phyloP scores from a whole-genome alignment of 1,284 basidiomycete genomes.

The Grifola frondosa region DNA sequence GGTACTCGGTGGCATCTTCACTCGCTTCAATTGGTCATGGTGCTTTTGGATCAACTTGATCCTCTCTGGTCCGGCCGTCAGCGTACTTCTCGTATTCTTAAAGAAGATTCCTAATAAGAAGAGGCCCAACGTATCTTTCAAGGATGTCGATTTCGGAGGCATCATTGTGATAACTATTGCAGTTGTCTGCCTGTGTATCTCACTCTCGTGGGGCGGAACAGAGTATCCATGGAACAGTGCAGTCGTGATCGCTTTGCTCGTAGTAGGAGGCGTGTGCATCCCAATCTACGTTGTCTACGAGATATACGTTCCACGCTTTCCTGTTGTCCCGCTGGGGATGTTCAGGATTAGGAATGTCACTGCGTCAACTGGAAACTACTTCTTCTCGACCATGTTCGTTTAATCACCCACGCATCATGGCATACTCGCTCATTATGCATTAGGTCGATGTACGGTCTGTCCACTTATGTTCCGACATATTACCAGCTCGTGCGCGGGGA shows the following conservation, averaged over 20 bases:
- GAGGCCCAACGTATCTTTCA: constrained; percentile 6
- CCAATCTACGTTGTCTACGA: constrained; percentile 10
- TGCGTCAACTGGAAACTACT: constrained; percentile 12
- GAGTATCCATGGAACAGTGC: constrained; percentile 8
- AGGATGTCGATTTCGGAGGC: constrained; percentile 14
- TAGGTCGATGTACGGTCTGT: constrained; percentile 13
- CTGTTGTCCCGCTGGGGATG: constrained; percentile 13
- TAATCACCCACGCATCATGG: not conserved
- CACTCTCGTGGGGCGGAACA: constrained; percentile 12
- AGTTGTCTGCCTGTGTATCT: constrained; percentile 4
- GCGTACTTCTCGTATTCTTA: constrained; percentile 6
- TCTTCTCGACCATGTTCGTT: constrained; percentile 11
- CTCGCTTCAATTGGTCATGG: constrained; percentile 11
- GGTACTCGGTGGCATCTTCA: constrained; percentile 10
- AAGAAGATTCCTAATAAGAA: constrained; percentile 14
- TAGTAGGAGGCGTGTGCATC: constrained; percentile 4
- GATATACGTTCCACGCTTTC: constrained; percentile 6
- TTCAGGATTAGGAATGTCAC: constrained; percentile 12
- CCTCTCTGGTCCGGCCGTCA: constrained; percentile 9
- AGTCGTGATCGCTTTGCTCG: constrained; percentile 7
- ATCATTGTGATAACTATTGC: constrained; percentile 5
- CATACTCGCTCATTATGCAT: not conserved
- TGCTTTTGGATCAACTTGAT: constrained; percentile 14
- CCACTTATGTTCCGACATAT: constrained; percentile 12
- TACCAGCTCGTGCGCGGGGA: constrained; percentile 13